Percentiles rank a stretch among this genome's conserved stretches.
These are phyloP conservation scores for Xylaria bambusicola DNA, from an alignment of 495 filamentous ascomycete genomes.

Conservation along the genomic window DNA sequence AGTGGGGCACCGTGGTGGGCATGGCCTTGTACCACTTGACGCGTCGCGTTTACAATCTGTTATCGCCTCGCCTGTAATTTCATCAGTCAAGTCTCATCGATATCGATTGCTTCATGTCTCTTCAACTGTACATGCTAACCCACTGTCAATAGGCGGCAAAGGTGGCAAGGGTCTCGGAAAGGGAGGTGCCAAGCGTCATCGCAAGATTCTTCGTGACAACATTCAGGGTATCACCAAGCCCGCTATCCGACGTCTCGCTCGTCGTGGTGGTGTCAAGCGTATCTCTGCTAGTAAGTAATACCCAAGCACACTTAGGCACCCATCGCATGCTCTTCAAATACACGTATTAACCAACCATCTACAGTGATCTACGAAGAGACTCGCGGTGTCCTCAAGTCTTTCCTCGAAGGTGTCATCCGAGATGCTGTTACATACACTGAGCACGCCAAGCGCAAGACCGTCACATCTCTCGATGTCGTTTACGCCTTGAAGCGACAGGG, in stretches of 20 bases:
- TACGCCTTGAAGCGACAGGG: conserved; percentile 95
- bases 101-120: background rate
- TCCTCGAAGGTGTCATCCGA: conserved; percentile 99
- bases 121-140: conserved; percentile 49
- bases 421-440: conserved; percentile 98
- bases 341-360: conserved; percentile 71
- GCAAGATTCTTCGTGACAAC: conserved; percentile 99
- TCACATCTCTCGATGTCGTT: conserved; percentile 92
- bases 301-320: background rate
- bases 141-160: conserved; percentile 76
- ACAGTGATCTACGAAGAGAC: conserved; percentile 99
- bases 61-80: conserved; percentile 7
- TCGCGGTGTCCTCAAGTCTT: conserved; percentile 99
- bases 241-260: conserved; percentile 99
- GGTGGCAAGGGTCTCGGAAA: conserved; percentile 95
- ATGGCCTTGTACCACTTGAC: conserved; percentile 23
- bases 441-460: conserved; percentile 97
- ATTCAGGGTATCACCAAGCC: conserved; percentile 99
- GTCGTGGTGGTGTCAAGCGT: conserved; percentile 99
- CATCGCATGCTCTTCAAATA: background rate
- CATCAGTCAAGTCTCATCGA: too few species aligned
- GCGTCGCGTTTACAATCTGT: conserved; percentile 14
- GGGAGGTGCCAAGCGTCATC: conserved; percentile 87
- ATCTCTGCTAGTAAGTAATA: conserved; percentile 83
- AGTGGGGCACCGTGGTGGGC: conserved; percentile 20